Percentiles rank a stretch among this genome's conserved stretches.
Evolutionary conservation across 208 protist species (phyloP).

Genomic region (Trypanosoma brucei): DNA sequence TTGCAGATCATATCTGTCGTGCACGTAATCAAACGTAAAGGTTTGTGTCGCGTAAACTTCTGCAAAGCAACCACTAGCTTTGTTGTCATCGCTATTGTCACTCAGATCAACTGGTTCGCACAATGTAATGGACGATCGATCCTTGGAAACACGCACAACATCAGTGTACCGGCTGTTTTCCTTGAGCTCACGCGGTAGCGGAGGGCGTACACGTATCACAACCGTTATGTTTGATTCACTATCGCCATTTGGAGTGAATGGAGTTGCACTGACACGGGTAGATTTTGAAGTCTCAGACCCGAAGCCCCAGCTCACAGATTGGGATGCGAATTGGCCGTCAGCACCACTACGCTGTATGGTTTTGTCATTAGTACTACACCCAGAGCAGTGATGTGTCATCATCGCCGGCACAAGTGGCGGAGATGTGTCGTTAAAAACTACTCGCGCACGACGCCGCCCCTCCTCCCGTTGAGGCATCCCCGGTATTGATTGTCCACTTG

Average conservation of each 20-base stretch:
- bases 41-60: constrained; percentile 69
- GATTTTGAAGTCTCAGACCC: background rate
- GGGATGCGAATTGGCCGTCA: background rate
- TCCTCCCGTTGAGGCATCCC: no score
- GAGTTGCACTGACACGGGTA: background rate
- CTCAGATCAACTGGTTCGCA: constrained; percentile 71
- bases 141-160: constrained; percentile 56
- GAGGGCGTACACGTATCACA: constrained; percentile 84
- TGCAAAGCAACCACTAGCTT: constrained; percentile 14
- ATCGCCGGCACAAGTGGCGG: no score
- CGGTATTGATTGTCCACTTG: no score
- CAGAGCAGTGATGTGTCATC: no score
- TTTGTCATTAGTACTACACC: no score
- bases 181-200: constrained; percentile 73
- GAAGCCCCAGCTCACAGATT: background rate
- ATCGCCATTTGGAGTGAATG: background rate
- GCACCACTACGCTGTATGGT: background rate
- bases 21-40: constrained; percentile 75
- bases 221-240: constrained; percentile 70
- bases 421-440: no score
- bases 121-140: constrained; percentile 54
- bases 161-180: constrained; percentile 53
- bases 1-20: constrained; percentile 45
- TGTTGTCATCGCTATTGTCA: constrained; percentile 15
- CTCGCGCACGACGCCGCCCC: no score